Base-by-base conservation (phyloP, 2,329 filamentous ascomycete species). In the Clonostachys rosea region DNA sequence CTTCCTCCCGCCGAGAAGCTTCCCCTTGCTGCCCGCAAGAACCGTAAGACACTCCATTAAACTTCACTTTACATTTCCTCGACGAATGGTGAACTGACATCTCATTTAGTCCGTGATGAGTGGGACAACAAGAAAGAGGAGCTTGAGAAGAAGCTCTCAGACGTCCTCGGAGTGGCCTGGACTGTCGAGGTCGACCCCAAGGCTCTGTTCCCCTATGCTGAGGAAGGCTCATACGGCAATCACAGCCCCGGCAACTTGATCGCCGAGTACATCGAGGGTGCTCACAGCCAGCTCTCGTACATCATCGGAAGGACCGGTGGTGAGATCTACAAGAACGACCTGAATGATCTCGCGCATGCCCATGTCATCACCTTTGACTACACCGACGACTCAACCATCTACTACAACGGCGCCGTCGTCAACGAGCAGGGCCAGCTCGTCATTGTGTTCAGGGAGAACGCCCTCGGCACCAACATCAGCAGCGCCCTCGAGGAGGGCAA, bases 1-100 rank as follows among this genome's bases (percentile, higher is more conserved):
- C 67, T 75, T 44, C 66, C 71, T 9, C 71, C 74, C 8, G 68
- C 66, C 40, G 75, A 71, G 51, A 79, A 75, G 61, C 64, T 79
- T 12, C 66, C 75, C 36, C 71, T 79, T 51, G 70, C 68, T 36
- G 56, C 73, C 40, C 73, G 75, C 59, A 79, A 78, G 63, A 75
- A 78, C 59, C 56, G 76, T 78, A 56, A 54, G 62, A 59, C 35
- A 18, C 17, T 13, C 18, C 24, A 30, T 30, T 30, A 8, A 30
- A 2, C 2, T 10, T 30, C 24, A 10, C 10, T 10, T 9, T 10
- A 10, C 3, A 30, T 10, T 30, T 9, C 9, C 4, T 30, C 9
- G 24, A 3, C 9, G 9, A 30, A 10, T 18, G 18, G 3, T 30
- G 4, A 30, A 30, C 24, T 30, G 10, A 30, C 24, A 30, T 30